Evolutionary conservation across 352 stramenopile genomes (phyloP).

Genomic region (Thalassiosira sp.): DNA sequence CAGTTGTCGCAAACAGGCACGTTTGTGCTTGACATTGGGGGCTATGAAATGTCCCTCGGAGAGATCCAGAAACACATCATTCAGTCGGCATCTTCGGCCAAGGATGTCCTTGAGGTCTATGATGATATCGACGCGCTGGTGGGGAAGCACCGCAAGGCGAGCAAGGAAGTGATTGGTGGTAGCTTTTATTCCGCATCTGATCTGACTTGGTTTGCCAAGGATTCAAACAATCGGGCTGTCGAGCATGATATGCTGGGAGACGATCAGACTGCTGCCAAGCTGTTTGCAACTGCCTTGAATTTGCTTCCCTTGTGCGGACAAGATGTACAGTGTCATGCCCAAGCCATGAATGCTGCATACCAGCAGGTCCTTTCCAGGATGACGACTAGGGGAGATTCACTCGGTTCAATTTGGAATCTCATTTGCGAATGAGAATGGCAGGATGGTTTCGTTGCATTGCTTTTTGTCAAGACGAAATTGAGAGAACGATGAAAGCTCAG

Average conservation of each 20-base stretch:
- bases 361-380: conserved; percentile 4
- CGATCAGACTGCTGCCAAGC: conserved; percentile 9
- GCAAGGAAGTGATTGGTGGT: conserved; percentile 6
- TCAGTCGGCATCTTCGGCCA: conserved; percentile 4
- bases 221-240: conserved; percentile 14
- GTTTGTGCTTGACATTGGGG: conserved; percentile 26
- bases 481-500: too few relatives aligned
- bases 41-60: conserved; percentile 10
- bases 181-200: conserved; percentile 19
- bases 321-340: conserved; percentile 14
- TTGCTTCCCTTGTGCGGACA: conserved; percentile 12
- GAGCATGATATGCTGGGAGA: conserved; percentile 17
- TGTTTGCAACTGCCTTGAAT: conserved; percentile 17
- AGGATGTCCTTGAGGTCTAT: conserved; percentile 27
- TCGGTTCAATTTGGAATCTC: conserved; percentile 9
- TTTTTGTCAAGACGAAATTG: too few relatives aligned
- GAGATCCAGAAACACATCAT: conserved; percentile 28
- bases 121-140: conserved; percentile 17
- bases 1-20: conserved; percentile 27
- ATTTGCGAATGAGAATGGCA: not conserved
- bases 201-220: conserved; percentile 29
- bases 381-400: conserved; percentile 1
- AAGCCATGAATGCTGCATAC: conserved; percentile 17
- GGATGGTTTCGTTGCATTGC: too few relatives aligned
- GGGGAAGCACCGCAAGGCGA: conserved; percentile 6